Evolutionary conservation across 306 rosid species (phyloP).

Genomic region (Parietaria judaica): DNA sequence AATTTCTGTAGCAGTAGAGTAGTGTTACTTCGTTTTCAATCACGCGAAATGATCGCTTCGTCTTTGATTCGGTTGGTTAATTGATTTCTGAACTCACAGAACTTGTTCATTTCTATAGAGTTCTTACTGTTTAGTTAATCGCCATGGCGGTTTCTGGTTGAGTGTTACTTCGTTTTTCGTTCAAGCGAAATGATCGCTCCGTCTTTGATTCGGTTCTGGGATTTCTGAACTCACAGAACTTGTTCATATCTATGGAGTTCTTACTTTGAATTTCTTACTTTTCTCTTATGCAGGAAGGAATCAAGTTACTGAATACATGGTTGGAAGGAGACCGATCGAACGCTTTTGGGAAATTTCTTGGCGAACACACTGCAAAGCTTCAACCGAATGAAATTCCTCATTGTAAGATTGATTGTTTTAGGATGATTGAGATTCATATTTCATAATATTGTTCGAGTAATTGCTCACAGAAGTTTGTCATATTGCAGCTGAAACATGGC

Average conservation of each 20-base stretch:
- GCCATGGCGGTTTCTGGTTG: neutral
- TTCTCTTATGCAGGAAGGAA: conserved; percentile 50
- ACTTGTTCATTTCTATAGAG: neutral
- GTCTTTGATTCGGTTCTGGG: too few species aligned
- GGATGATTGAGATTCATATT: neutral
- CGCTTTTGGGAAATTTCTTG: conserved; percentile 64
- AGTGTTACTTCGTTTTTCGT: neutral
- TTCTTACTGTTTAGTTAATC: neutral
- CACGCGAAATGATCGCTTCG: too few species aligned
- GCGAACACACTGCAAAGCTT: conserved; percentile 59
- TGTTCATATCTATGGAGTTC: too few species aligned
- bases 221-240: too few species aligned
- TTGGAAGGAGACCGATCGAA: conserved; percentile 72
- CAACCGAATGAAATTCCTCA: conserved; percentile 59
- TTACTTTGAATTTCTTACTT: neutral
- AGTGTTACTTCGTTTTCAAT: too few species aligned
- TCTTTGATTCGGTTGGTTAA: too few species aligned
- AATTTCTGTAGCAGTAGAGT: neutral
- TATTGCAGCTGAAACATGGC: conserved; percentile 92
- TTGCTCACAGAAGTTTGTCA: neutral
- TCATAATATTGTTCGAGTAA: neutral
- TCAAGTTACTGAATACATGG: conserved; percentile 78
- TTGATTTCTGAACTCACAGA: too few species aligned
- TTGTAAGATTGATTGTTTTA: conserved; percentile 31
- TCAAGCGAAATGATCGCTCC: too few species aligned